These are phyloP conservation scores for Diaporthe velutina DNA, from an alignment of 2,329 filamentous ascomycete species.

Conservation along the genomic window DNA sequence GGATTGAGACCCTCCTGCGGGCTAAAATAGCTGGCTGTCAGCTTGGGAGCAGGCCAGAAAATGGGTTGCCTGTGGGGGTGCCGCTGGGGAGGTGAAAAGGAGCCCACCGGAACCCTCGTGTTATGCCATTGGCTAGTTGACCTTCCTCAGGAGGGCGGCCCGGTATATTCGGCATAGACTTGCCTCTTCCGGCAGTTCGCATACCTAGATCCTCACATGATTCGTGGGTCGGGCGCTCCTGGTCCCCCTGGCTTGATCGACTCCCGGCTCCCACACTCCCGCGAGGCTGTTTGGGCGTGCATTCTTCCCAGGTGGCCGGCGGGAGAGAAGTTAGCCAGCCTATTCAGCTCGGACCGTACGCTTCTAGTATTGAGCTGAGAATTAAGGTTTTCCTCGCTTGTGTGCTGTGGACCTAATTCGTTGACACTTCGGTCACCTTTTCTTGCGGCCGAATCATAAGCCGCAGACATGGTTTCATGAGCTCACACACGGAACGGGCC, in stretches of 20 bases:
- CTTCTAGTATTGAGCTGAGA: background rate
- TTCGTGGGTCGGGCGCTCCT: slow-evolving; percentile 15
- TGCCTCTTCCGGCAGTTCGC: slow-evolving; percentile 32
- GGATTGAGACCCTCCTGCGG: background rate
- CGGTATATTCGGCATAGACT: slow-evolving; percentile 20
- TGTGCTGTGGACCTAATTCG: slow-evolving; percentile 1
- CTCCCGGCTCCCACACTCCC: slow-evolving; percentile 15
- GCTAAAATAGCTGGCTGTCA: background rate
- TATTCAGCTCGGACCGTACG: background rate
- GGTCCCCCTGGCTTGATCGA: slow-evolving; percentile 6
- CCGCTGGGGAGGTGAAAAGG: background rate
- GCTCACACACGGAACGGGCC: slow-evolving; percentile 32
- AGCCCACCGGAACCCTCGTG: slow-evolving; percentile 28
- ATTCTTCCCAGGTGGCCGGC: background rate
- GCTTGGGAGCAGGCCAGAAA: background rate
- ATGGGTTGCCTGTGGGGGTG: background rate
- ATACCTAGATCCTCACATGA: slow-evolving; percentile 26
- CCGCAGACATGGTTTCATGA: slow-evolving; percentile 25
- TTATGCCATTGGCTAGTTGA: slow-evolving; percentile 20
- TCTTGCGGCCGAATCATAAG: slow-evolving; percentile 4
- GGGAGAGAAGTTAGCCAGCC: background rate
- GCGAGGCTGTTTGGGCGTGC: background rate
- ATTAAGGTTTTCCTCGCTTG: slow-evolving; percentile 17
- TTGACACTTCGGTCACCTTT: background rate
- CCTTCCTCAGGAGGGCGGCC: background rate